These are phyloP conservation scores for Pseudogymnoascus sp. DNA, from an alignment of 2,329 filamentous ascomycete genomes.

Conservation along the genomic window DNA sequence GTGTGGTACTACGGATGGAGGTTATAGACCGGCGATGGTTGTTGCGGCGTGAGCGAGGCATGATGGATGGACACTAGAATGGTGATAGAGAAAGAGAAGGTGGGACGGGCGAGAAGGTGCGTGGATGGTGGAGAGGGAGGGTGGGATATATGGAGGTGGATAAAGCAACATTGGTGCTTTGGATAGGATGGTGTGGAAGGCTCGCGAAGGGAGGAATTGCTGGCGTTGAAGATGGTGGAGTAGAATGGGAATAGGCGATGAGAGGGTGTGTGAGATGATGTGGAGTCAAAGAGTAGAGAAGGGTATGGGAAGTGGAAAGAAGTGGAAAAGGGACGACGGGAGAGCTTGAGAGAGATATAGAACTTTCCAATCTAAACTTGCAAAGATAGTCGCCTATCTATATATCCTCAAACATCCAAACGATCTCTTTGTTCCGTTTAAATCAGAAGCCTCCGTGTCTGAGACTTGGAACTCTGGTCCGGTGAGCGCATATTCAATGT, in stretches of 20 bases:
- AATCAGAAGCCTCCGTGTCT: not conserved
- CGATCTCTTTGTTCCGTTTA: not conserved
- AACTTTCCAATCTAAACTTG: not conserved
- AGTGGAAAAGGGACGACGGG: not conserved
- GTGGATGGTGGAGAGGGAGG: not conserved
- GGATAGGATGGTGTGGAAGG: not conserved
- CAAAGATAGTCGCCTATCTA: not conserved
- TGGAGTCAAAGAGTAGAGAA: not conserved
- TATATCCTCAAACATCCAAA: not conserved
- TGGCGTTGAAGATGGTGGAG: not conserved
- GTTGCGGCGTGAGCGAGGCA: not conserved
- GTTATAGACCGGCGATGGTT: not conserved
- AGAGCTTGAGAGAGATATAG: not conserved
- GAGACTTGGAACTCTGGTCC: not conserved
- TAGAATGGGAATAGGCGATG: not conserved
- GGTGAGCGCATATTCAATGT: not conserved
- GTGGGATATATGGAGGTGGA: not conserved
- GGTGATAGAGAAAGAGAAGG: not conserved
- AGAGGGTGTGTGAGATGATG: not conserved
- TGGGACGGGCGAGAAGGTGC: not conserved
- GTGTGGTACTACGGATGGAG: not conserved
- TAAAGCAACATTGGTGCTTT: constrained; percentile 1
- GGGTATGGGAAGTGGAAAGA: not conserved
- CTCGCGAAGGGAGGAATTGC: not conserved
- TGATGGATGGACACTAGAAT: not conserved